Percentiles rank a stretch among this genome's conserved stretches.
Evolutionary conservation across 140 eudicot species (phyloP).

Genomic region (Erigeron philadelphicus): DNA sequence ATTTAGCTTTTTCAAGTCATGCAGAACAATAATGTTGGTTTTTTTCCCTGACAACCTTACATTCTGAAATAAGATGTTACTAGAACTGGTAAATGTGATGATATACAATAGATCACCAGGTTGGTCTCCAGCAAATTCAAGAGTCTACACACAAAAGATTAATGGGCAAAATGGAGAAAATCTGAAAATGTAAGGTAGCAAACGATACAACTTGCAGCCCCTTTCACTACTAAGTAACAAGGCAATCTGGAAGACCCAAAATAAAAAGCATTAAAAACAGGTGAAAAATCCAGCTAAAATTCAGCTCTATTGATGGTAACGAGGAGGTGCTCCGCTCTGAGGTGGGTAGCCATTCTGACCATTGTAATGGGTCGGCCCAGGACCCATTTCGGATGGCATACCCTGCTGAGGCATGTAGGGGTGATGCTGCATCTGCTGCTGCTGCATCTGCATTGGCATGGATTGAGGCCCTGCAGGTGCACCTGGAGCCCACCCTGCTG

Average conservation of each 20-base stretch:
- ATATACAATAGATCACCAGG: constrained; percentile 7
- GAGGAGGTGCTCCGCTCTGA: constrained; percentile 50
- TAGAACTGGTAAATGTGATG: not conserved
- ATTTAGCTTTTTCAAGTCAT: too few relatives aligned
- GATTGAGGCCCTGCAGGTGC: constrained; percentile 47
- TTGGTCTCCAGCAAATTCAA: constrained; percentile 14
- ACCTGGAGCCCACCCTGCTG: constrained; percentile 63
- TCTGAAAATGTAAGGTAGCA: constrained; percentile 6
- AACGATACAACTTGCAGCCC: not conserved
- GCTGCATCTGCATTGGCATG: constrained; percentile 43
- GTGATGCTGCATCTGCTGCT: constrained; percentile 52
- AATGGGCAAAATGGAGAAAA: constrained; percentile 14
- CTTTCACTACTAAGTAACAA: constrained; percentile 25
- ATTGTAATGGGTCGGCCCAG: constrained; percentile 40
- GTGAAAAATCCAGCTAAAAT: not conserved
- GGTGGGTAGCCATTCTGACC: constrained; percentile 46
- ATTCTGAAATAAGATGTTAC: not conserved
- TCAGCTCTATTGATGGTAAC: constrained; percentile 52
- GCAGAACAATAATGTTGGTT: too few relatives aligned
- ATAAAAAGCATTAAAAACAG: not conserved
- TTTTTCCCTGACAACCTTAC: not conserved
- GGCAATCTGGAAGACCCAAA: constrained; percentile 22
- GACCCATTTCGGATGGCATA: constrained; percentile 44
- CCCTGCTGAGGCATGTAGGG: constrained; percentile 55
- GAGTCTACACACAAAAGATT: constrained; percentile 6